These are phyloP conservation scores for Fonsecaea monophora DNA, from an alignment of 2,329 filamentous ascomycete genomes.

Conservation along the genomic window DNA sequence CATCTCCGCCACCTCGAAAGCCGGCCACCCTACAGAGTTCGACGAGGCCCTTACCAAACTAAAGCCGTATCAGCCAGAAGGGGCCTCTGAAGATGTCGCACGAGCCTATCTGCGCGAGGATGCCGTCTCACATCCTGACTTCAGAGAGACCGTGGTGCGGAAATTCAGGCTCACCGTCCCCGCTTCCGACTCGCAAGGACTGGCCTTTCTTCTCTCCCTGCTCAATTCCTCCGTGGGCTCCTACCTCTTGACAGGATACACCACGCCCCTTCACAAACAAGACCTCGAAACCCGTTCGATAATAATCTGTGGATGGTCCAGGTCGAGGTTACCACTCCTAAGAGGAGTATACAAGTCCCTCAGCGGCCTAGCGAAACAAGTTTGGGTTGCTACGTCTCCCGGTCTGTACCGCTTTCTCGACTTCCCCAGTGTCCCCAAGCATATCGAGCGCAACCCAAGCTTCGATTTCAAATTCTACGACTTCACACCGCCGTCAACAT, in stretches of 20 bases:
- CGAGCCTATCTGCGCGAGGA: conserved; percentile 57
- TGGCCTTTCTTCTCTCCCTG: conserved; percentile 60
- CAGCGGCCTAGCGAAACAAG: conserved; percentile 57
- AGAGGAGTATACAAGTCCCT: conserved; percentile 59
- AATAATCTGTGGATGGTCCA: conserved; percentile 61
- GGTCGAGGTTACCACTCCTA: conserved; percentile 60
- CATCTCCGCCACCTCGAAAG: conserved; percentile 41
- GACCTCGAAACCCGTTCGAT: conserved; percentile 61
- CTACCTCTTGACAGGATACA: conserved; percentile 63
- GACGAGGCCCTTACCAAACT: conserved; percentile 37
- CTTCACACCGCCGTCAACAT: conserved; percentile 58
- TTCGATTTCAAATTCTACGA: conserved; percentile 66
- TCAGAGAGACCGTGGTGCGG: conserved; percentile 57
- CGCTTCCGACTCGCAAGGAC: conserved; percentile 55
- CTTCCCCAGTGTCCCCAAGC: conserved; percentile 61
- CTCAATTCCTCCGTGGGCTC: conserved; percentile 64
- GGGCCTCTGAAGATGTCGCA: conserved; percentile 47
- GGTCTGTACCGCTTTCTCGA: conserved; percentile 59
- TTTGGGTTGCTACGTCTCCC: conserved; percentile 61
- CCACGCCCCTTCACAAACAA: conserved; percentile 61
- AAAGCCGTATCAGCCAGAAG: conserved; percentile 42
- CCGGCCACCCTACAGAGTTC: conserved; percentile 15
- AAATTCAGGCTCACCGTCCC: conserved; percentile 59
- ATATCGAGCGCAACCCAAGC: conserved; percentile 59
- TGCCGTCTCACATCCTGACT: conserved; percentile 56